Base-by-base conservation (phyloP, 495 filamentous ascomycete species). In the Physcia stellaris region DNA sequence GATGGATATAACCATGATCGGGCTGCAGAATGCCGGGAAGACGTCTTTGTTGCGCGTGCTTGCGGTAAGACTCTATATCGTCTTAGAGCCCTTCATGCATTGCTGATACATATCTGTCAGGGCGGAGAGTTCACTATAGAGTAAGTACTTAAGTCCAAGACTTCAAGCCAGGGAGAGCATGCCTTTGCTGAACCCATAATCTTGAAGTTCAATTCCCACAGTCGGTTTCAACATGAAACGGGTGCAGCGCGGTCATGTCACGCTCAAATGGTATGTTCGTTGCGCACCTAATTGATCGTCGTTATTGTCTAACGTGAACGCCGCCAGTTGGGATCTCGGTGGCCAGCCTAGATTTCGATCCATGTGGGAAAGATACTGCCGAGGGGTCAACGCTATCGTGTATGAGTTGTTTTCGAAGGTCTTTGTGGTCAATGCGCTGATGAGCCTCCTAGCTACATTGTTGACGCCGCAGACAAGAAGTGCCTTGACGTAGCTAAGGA, bases 1-100 rank as follows among this genome's bases (percentile, higher is more conserved):
- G 70, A 94, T 98, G 85, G 88, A 98, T 59, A 85, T 98, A 58
- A 98, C 90, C 45, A 94, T 98, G 85, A 92, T 98, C 66, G 90
- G 90, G 18, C 66, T 98, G 57, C 90, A 98, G 58, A 98, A 98
- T 64, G 90, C 90, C 37, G 90, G 90, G 44, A 98, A 98, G 63
- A 96, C 90, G 33, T 95, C 88, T 24, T 61, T 98, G 55, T 68
- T 96, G 57, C 73, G 88, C 38, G 90, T 98, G 42, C 65, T 98
- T 43, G 86, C 90, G 64, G 90, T 98, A 75, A 67, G 81, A 67
- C n/a, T n/a, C n/a, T n/a, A n/a, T 47, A 42, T 41, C 42, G 30
- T 36, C 17, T 19, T 15, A 30, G 9, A 15, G 35, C 19, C 37
- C 15, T 6, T 50, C 39, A 39, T 37, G 44, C 24, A 15, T 47